Evolutionary conservation across 192 early-diverging fungal species (phyloP).

Genomic region (Spizellomyces punctatus): DNA sequence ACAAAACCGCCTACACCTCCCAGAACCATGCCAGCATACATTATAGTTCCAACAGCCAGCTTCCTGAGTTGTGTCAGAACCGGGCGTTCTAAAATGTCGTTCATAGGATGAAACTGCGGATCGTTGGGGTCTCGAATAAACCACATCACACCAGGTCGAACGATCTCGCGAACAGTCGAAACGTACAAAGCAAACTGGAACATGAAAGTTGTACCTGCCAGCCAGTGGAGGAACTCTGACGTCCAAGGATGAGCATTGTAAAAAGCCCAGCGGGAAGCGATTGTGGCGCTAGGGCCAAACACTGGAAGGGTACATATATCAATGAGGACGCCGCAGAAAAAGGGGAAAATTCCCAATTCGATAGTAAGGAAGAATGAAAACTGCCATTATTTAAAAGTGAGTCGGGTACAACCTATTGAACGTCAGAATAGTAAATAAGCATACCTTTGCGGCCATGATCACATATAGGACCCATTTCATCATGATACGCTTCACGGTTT

Average conservation of each 20-base stretch:
- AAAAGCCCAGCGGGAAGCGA: constrained; percentile 59
- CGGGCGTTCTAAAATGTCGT: constrained; percentile 86
- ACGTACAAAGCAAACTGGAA: constrained; percentile 91
- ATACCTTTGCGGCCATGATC: constrained; percentile 53
- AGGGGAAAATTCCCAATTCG: constrained; percentile 87
- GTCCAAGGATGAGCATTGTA: constrained; percentile 64
- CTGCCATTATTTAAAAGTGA: constrained; percentile 7
- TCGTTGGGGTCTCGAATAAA: constrained; percentile 98
- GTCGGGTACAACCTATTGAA: background rate
- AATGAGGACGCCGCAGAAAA: constrained; percentile 83
- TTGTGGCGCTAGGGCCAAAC: constrained; percentile 63
- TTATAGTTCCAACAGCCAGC: constrained; percentile 75
- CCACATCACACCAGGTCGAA: constrained; percentile 96
- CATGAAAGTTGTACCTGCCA: constrained; percentile 92
- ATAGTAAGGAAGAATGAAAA: constrained; percentile 84
- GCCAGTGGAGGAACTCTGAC: constrained; percentile 81
- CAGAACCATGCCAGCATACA: constrained; percentile 82
- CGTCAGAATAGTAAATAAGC: background rate
- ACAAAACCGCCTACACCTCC: constrained; percentile 71
- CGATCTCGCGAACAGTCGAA: constrained; percentile 72
- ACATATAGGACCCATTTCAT: constrained; percentile 39
- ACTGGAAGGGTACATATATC: constrained; percentile 81
- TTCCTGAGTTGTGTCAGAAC: constrained; percentile 78
- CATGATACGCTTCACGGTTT: constrained; percentile 42
- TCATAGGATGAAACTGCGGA: constrained; percentile 90